Conservation (phyloP, 495 filamentous ascomycete genomes). For the Aspergillus affinis region DNA sequence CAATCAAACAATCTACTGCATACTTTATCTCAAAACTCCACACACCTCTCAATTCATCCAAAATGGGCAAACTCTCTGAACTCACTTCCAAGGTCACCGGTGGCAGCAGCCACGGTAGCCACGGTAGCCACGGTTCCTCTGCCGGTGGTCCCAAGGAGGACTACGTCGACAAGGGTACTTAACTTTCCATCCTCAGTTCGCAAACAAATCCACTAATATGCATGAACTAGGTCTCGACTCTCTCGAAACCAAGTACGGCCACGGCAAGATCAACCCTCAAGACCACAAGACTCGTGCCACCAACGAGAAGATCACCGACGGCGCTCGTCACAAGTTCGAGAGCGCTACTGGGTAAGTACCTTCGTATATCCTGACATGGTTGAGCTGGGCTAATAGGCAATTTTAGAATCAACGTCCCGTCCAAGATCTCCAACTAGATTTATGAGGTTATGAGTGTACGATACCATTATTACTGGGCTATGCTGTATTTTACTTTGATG, state of each 20-base stretch:
- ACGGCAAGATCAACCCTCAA: conserved; percentile 41
- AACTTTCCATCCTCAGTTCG: background rate
- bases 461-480: background rate
- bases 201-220: background rate
- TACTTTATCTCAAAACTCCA: background rate
- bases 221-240: conserved; percentile 45
- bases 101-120: conserved; percentile 19
- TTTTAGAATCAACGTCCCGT: background rate
- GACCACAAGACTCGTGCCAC: conserved; percentile 40
- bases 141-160: conserved; percentile 26
- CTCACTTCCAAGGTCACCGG: conserved; percentile 32
- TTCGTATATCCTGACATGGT: background rate
- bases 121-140: conserved; percentile 7
- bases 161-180: conserved; percentile 45
- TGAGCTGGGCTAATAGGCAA: background rate
- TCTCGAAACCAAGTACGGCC: conserved; percentile 54
- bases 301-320: conserved; percentile 67
- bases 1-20: background rate
- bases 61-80: conserved; percentile 33
- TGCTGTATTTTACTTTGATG: background rate
- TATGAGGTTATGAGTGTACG: background rate
- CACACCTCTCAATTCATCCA: background rate
- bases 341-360: conserved; percentile 55
- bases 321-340: conserved; percentile 58
- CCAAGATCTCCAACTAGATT: background rate